phyloP scores from a whole-genome alignment of 768 basidiomycete genomes.

The Hygrophorus pudorinus region DNA sequence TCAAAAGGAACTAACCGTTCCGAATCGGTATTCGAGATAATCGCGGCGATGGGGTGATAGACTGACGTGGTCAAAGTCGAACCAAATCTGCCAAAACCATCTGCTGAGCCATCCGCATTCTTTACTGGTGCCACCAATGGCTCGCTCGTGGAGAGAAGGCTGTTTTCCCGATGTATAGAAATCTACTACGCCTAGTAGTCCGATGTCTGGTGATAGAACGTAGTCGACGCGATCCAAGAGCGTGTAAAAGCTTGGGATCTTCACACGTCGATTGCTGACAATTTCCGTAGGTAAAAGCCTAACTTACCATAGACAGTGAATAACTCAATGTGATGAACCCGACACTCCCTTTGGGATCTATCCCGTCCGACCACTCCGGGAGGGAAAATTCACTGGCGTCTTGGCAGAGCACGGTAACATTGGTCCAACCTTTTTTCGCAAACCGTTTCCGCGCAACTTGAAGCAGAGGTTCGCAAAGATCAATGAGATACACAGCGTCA shows the following conservation, averaged over 20 bases:
- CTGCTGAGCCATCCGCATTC: slow-evolving; percentile 56
- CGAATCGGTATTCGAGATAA: slow-evolving; percentile 73
- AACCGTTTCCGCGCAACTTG: slow-evolving; percentile 64
- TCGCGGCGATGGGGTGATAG: slow-evolving; percentile 49
- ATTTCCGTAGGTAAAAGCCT: neutral
- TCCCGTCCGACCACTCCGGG: slow-evolving; percentile 42
- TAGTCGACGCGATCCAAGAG: slow-evolving; percentile 61
- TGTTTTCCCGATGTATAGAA: slow-evolving; percentile 58
- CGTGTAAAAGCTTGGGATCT: slow-evolving; percentile 57
- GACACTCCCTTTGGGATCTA: slow-evolving; percentile 45
- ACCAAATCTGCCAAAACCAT: slow-evolving; percentile 76
- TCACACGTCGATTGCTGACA: neutral
- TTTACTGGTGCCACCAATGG: slow-evolving; percentile 53
- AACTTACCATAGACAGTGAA: slow-evolving; percentile 43
- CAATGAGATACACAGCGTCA: slow-evolving; percentile 62
- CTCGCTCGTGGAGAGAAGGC: slow-evolving; percentile 44
- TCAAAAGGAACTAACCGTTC: slow-evolving; percentile 37
- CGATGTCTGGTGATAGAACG: slow-evolving; percentile 47
- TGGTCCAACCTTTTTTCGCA: slow-evolving; percentile 56
- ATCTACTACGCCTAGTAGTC: slow-evolving; percentile 60
- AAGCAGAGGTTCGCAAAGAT: slow-evolving; percentile 63
- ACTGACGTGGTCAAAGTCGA: slow-evolving; percentile 42
- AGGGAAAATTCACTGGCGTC: slow-evolving; percentile 61
- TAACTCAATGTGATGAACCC: slow-evolving; percentile 47
- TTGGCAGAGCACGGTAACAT: slow-evolving; percentile 62